Evolutionary conservation across 345 rosid genomes (phyloP).

Genomic region (Bretschneidera sinensis): DNA sequence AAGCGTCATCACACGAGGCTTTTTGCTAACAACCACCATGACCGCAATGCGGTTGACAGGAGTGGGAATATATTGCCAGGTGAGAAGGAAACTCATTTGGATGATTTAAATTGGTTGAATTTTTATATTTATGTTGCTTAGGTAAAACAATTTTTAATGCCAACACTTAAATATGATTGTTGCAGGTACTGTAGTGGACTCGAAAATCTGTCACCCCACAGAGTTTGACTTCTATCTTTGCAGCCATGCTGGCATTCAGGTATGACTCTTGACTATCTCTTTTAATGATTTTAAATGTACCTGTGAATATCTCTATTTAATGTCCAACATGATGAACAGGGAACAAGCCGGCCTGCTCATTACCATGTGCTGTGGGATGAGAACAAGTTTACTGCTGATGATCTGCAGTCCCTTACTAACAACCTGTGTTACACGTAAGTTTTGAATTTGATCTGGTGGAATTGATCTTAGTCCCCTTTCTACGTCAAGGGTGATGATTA

Average conservation of each 20-base stretch:
- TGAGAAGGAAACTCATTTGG: constrained; percentile 13
- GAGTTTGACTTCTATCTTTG: constrained; percentile 97
- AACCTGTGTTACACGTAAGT: constrained; percentile 93
- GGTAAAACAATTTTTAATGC: not conserved
- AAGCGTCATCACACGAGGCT: constrained; percentile 98
- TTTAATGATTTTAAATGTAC: not conserved
- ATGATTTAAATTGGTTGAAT: not conserved
- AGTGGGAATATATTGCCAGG: constrained; percentile 98
- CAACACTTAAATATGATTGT: not conserved
- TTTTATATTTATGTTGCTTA: not conserved
- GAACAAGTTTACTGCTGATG: constrained; percentile 94
- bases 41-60: constrained; percentile 67
- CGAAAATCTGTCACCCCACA: constrained; percentile 96
- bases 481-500: no score
- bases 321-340: constrained; percentile 36
- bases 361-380: constrained; percentile 99
- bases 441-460: no score
- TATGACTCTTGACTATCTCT: constrained; percentile 12
- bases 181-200: constrained; percentile 94
- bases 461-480: no score
- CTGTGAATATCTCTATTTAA: not conserved
- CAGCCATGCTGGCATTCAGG: constrained; percentile 99
- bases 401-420: constrained; percentile 82
- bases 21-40: constrained; percentile 77
- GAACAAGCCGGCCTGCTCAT: constrained; percentile 96